These are phyloP conservation scores for Dalbergia oliveri DNA, from an alignment of 306 rosid species.

Conservation along the genomic window DNA sequence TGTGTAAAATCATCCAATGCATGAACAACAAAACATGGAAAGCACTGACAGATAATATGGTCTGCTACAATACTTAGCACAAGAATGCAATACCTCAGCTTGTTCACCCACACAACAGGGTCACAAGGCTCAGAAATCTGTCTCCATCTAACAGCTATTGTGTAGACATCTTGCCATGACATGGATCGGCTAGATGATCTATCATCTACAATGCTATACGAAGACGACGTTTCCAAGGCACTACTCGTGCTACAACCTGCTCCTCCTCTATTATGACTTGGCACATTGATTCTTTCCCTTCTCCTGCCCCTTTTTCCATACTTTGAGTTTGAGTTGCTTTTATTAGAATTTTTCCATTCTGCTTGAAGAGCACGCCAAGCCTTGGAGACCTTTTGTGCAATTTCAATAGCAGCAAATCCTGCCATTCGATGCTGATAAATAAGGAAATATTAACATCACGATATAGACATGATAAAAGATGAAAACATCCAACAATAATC, in stretches of 20 bases:
- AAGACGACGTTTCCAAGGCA: slow-evolving; percentile 65
- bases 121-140: slow-evolving; percentile 96
- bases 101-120: slow-evolving; percentile 94
- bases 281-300: slow-evolving; percentile 79
- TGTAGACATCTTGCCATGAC: slow-evolving; percentile 85
- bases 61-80: slow-evolving; percentile 35
- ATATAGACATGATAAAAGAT: slow-evolving; percentile 5
- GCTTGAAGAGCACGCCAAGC: slow-evolving; percentile 85
- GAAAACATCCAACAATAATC: slow-evolving; percentile 9
- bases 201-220: slow-evolving; percentile 64
- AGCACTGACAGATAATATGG: slow-evolving; percentile 20
- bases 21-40: slow-evolving; percentile 27
- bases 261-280: slow-evolving; percentile 96
- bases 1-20: slow-evolving; percentile 16
- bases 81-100: slow-evolving; percentile 73
- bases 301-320: slow-evolving; percentile 79
- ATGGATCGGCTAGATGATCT: slow-evolving; percentile 69
- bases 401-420: slow-evolving; percentile 95
- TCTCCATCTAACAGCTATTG: slow-evolving; percentile 93
- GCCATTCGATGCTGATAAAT: slow-evolving; percentile 97
- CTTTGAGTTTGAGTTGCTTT: slow-evolving; percentile 62
- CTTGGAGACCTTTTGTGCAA: slow-evolving; percentile 94
- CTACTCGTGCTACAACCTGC: slow-evolving; percentile 95
- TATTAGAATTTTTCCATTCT: slow-evolving; percentile 83
- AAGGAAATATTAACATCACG: slow-evolving; percentile 40